These are phyloP conservation scores for Sophora flavescens DNA, from an alignment of 306 rosid species.

Conservation along the genomic window DNA sequence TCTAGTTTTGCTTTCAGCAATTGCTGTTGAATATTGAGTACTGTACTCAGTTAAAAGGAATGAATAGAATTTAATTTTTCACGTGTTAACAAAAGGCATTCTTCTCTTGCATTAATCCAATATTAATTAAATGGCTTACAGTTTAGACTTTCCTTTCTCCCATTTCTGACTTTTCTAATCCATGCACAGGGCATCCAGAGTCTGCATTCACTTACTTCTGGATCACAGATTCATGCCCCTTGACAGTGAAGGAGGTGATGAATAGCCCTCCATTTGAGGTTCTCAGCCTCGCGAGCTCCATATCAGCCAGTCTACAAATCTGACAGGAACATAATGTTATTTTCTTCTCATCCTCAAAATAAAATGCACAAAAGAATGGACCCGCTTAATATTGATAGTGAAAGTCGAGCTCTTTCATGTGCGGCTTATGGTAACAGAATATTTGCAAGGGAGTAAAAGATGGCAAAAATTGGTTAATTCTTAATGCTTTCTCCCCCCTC, in stretches of 20 bases:
- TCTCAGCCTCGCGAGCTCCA: conserved; percentile 86
- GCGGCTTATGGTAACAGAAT: conserved; percentile 36
- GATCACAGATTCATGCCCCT: conserved; percentile 96
- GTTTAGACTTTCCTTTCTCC: conserved; percentile 8
- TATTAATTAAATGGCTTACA: background rate
- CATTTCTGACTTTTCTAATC: background rate
- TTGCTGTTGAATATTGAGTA: conserved; percentile 24
- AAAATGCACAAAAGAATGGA: conserved; percentile 30
- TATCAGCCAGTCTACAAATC: conserved; percentile 79
- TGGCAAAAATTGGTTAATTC: background rate
- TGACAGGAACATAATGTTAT: conserved; percentile 44
- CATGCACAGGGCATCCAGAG: conserved; percentile 74
- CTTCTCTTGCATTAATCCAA: conserved; percentile 3
- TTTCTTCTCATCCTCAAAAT: conserved; percentile 33
- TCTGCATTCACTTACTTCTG: conserved; percentile 83
- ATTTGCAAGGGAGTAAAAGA: conserved; percentile 31
- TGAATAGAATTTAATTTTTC: background rate
- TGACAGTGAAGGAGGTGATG: conserved; percentile 77
- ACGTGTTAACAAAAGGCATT: background rate
- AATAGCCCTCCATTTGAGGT: conserved; percentile 84
- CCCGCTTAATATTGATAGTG: conserved; percentile 16
- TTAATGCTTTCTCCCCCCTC: background rate
- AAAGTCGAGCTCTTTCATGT: conserved; percentile 34
- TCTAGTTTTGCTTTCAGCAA: background rate
- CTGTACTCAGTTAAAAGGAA: background rate